Conservation (phyloP, 495 filamentous ascomycete species). For the Penicillium flavigenum region DNA sequence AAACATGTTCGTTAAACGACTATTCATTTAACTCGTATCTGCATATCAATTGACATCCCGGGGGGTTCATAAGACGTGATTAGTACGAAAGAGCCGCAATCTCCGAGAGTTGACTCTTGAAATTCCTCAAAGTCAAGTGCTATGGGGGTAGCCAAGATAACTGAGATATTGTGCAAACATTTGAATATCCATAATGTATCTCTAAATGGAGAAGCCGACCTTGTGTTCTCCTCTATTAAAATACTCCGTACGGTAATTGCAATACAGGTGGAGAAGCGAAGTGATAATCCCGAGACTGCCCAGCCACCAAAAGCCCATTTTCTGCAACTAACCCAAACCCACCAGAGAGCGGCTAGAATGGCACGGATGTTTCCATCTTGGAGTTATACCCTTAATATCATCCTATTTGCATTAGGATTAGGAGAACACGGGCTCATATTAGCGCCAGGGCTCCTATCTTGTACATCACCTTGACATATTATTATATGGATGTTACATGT, state of each 20-base stretch:
- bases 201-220: slow-evolving; percentile 1
- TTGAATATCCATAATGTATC: neutral
- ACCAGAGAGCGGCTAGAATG: slow-evolving; percentile 10
- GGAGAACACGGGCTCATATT: neutral
- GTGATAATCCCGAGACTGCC: slow-evolving; percentile 25
- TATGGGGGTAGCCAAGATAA: neutral
- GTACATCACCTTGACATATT: neutral
- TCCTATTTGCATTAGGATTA: neutral
- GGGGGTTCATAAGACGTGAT: neutral
- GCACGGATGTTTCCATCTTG: neutral
- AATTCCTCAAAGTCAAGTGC: too few species aligned
- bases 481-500: too few species aligned
- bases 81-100: slow-evolving; percentile 1
- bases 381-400: too few species aligned
- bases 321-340: slow-evolving; percentile 27
- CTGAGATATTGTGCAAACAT: neutral
- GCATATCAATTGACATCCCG: neutral
- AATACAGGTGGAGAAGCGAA: slow-evolving; percentile 16
- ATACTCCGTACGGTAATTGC: neutral
- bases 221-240: slow-evolving; percentile 2
- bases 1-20: neutral
- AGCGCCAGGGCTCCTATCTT: neutral
- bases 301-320: slow-evolving; percentile 16
- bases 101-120: neutral
- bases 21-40: neutral